A percentile compares a stretch with the other conserved stretches of the same genome.
Evolutionary conservation across 768 basidiomycete genomes (phyloP).

Genomic region (Russula vinacea): DNA sequence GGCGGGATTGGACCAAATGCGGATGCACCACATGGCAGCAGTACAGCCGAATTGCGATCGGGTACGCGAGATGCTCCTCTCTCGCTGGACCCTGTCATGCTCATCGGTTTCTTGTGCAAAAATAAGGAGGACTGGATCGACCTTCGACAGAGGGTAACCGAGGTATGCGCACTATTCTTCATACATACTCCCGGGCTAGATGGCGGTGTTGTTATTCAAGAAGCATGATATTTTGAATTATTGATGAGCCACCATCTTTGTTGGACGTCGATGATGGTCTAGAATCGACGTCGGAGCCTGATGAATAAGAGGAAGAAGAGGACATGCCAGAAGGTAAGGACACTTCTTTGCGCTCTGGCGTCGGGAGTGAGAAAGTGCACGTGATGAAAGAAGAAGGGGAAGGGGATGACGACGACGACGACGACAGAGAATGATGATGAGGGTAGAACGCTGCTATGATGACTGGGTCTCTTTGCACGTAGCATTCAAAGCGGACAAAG

Average conservation of each 20-base stretch:
- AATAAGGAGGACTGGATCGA: slow-evolving; percentile 79
- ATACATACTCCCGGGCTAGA: background rate
- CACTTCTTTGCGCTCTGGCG: slow-evolving; percentile 11
- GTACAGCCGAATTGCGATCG: slow-evolving; percentile 66
- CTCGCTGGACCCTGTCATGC: slow-evolving; percentile 95
- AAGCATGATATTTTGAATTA: slow-evolving; percentile 74
- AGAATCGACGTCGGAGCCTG: slow-evolving; percentile 78
- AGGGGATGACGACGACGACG: too few species aligned
- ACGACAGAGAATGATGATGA: too few species aligned
- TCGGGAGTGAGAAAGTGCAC: slow-evolving; percentile 31
- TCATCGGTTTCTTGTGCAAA: slow-evolving; percentile 85
- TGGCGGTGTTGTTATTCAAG: slow-evolving; percentile 40
- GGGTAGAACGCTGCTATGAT: too few species aligned
- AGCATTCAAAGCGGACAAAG: too few species aligned
- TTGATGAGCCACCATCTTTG: slow-evolving; percentile 87
- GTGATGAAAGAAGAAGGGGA: background rate
- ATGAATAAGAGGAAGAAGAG: slow-evolving; percentile 54
- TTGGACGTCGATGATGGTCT: slow-evolving; percentile 71
- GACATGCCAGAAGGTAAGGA: slow-evolving; percentile 44
- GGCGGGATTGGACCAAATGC: too few species aligned
- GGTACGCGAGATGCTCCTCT: slow-evolving; percentile 92
- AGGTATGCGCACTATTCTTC: background rate
- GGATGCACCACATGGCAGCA: too few species aligned
- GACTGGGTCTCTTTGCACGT: too few species aligned
- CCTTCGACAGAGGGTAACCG: slow-evolving; percentile 59